Evolutionary conservation across 2,329 filamentous ascomycete genomes (phyloP), one percentile per base, ranked within the genome.

Genomic region (Mollisia scopiformis): DNA sequence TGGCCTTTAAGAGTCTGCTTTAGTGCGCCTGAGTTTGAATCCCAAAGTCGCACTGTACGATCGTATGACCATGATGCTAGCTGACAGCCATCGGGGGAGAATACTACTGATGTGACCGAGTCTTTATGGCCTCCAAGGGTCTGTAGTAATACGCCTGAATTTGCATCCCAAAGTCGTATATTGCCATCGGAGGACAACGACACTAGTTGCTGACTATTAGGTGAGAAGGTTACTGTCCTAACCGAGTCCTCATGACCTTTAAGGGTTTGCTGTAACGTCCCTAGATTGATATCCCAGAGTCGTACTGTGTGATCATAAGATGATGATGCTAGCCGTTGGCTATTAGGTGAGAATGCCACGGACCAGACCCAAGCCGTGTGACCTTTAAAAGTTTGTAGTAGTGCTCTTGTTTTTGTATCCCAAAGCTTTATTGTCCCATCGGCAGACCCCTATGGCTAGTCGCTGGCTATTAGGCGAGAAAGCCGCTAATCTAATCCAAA

Each of bases 241-340:
- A 55, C 39, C 3, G 2, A 10, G 19, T 49, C 13, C 14, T 7
- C 30, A 47, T 57, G 93, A 50, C 93, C 93, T 72, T 97, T 93
- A 71, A 97, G 97, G 0, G 93, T 97, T 79, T 92, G 91, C 69
- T 96, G 87, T 74, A 93, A 96, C 75, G 95, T 92, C 66, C 93
- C 54, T 21, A 41, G 58, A 3, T 19, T 28, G 2, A 21, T 27
- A 28, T 61, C 47, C 61, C 54, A 61, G 92, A 31, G 89, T 88
- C 80, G 93, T 93, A 6, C 87, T 82, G 27, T 97, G 78, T 13
- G 1, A 25, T 47, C 49, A 1, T 21, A 1, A 25, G 46, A 61
- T 2, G 21, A 25, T 6, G 59, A 54, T 19, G 55, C 59, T 3
- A 57, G 1, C 2, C 27, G n/a, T 16, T 27, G 4, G 21, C 54